Evolutionary conservation across 805 yeast genomes (phyloP), one percentile per base, ranked within the genome.

Genomic region (Ogataea chonburiensis): DNA sequence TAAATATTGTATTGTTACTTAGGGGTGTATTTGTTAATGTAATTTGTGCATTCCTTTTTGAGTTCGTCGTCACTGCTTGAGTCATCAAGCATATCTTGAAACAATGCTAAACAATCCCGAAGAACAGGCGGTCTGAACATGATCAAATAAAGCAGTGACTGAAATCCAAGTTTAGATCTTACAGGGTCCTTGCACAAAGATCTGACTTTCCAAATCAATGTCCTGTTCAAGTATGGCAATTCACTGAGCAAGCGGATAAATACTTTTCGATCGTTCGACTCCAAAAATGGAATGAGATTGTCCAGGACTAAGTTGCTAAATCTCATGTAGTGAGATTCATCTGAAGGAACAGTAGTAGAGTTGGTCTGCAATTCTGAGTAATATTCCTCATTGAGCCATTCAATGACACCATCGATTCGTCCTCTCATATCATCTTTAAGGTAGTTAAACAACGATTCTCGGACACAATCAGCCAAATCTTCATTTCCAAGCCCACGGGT

Each of bases 361-460:
- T 42, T 49, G 6, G 46, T 40, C 40, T 52, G 81, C 85, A 31
- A 76, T 67, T 62, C 77, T 80, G 94, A 37, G 37, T 54, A 58
- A 32, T 96, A 93, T 59, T 93, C 98, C 61, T 93, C 98, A 52
- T 84, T 89, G 37, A 93, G 64, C 99, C 99, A 93, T 45, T 84
- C 88, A 24, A 91, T 78, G 13, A 87, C 79, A 22, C 81, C 62
- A 40, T 86, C 94, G 9, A 89, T 70, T 22, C 91, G 67, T 7
- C 67, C 68, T 37, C 82, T 82, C 49, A 89, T 79, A 53, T 84
- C 86, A 8, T 72, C 79, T 50, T 86, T 67, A 37, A 87, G 80
- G 55, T 82, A 85, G 12, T 79, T 77, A 42, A 82, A 81, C 8
- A 93, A 63, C 15, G 86, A 75, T 15, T 73, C 77, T 48, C 96